Conservation (phyloP, 2,329 filamentous ascomycete genomes). For the Fusarium anguioides region DNA sequence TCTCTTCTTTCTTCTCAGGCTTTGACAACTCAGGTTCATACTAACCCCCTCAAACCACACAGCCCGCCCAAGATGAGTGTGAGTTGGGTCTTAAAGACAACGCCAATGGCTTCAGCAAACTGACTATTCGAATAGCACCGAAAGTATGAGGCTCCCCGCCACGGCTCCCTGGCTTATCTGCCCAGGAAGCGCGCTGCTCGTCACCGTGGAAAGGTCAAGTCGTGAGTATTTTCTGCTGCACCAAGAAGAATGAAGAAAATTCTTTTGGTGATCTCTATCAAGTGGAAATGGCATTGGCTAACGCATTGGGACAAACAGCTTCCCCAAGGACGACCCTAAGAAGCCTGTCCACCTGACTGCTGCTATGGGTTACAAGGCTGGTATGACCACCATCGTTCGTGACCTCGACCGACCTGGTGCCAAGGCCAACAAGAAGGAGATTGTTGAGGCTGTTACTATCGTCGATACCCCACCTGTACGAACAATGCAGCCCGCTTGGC, state of each 20-base stretch:
- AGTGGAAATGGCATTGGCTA: slow-evolving; percentile 37
- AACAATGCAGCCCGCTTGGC: slow-evolving; percentile 85
- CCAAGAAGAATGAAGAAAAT: not conserved
- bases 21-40: slow-evolving; percentile 50
- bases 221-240: slow-evolving; percentile 68
- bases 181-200: slow-evolving; percentile 92
- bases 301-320: slow-evolving; percentile 66
- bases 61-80: slow-evolving; percentile 57
- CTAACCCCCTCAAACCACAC: slow-evolving; percentile 53
- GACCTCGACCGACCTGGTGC: slow-evolving; percentile 98
- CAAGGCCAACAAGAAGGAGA: slow-evolving; percentile 99
- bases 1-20: slow-evolving; percentile 50
- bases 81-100: slow-evolving; percentile 39
- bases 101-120: slow-evolving; percentile 46
- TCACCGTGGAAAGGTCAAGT: slow-evolving; percentile 98
- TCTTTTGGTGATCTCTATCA: not conserved
- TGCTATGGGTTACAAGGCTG: slow-evolving; percentile 99
- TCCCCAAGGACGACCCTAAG: slow-evolving; percentile 99
- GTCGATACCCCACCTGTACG: slow-evolving; percentile 96
- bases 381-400: slow-evolving; percentile 99
- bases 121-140: slow-evolving; percentile 56
- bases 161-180: slow-evolving; percentile 91
- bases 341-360: slow-evolving; percentile 99
- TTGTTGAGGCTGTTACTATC: slow-evolving; percentile 88
- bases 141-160: slow-evolving; percentile 86